phyloP scores from a whole-genome alignment of 352 stramenopile genomes.

The Phytophthora hybrid region DNA sequence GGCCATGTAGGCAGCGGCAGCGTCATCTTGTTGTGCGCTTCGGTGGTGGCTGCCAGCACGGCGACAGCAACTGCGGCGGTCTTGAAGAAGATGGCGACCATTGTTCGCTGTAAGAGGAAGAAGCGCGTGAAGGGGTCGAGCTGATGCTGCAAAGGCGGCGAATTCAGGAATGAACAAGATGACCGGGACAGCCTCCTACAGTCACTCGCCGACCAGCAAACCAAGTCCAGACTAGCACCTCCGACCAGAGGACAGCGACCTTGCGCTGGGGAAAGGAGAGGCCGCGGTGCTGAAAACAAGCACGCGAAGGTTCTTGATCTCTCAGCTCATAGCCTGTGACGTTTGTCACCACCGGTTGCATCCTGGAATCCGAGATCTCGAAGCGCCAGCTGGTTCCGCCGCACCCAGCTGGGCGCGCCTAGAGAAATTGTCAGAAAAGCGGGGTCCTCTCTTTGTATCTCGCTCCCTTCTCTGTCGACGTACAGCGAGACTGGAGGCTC shows the following conservation, averaged over 20 bases:
- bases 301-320: background rate
- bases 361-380: background rate
- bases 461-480: background rate
- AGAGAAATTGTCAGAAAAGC: slow-evolving; percentile 1
- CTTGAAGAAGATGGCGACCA: slow-evolving; percentile 43
- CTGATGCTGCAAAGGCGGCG: slow-evolving; percentile 16
- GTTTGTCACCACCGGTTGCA: background rate
- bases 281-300: background rate
- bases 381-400: background rate
- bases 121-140: background rate
- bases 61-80: slow-evolving; percentile 26
- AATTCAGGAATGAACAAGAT: slow-evolving; percentile 42
- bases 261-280: background rate
- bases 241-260: slow-evolving; percentile 17
- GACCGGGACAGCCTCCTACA: slow-evolving; percentile 2
- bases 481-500: background rate
- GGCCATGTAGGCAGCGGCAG: slow-evolving; percentile 53
- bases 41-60: slow-evolving; percentile 27
- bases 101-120: slow-evolving; percentile 18
- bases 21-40: slow-evolving; percentile 60
- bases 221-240: slow-evolving; percentile 1
- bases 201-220: background rate
- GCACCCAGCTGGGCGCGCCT: background rate
- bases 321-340: background rate
- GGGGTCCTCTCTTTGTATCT: background rate